Evolutionary conservation across 257 asterid genomes (phyloP), one percentile per base, ranked within the genome.

Genomic region (Nicotiana noctiflora): DNA sequence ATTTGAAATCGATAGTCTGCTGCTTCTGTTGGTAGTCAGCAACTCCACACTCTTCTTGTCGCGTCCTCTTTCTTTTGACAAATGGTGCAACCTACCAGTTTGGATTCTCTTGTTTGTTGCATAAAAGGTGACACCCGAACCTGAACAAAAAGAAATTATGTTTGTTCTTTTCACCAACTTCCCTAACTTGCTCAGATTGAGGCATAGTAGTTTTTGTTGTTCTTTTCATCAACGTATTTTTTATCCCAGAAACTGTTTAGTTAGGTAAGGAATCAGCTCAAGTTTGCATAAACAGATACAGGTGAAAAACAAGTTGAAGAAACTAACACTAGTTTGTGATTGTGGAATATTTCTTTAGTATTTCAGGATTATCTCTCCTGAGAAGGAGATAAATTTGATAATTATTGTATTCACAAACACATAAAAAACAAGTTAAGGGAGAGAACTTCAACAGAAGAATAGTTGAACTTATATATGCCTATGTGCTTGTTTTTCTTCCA

Each of bases 11-110:
- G 46, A 40, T 67, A 11, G 56, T 34, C 53, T 65, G 52, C 75
- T 66, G 27, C 52, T 66, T 66, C 75, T 34, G 75, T 34, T 66
- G 52, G 75, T 34, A 66, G 52, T 66, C 75, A 66, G 75, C 75
- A 65, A 65, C 29, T 66, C 17, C 9, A 10, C 15, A 67, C 76
- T 18, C 76, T 37, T 37, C 9, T 37, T 37, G 46, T 37, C 10
- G 2, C 0, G 10, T 37, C 46, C 46, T 37, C 46, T 37, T 37
- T n/a, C 55, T 67, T 67, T 67, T 0, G 31, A 37, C 55, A 37
- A 67, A 67, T 67, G 10, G 55, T 27, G 40, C 40, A 37, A 19
- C 53, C 56, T 40, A 67, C 76, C 23, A n/a, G 56, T 12, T 37
- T 10, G 21, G 44, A 25, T 8, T 68, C 56, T 68, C 76, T 68